Base-by-base conservation (phyloP, 2,329 filamentous ascomycete genomes). In the Penicillium psychrosexuale region DNA sequence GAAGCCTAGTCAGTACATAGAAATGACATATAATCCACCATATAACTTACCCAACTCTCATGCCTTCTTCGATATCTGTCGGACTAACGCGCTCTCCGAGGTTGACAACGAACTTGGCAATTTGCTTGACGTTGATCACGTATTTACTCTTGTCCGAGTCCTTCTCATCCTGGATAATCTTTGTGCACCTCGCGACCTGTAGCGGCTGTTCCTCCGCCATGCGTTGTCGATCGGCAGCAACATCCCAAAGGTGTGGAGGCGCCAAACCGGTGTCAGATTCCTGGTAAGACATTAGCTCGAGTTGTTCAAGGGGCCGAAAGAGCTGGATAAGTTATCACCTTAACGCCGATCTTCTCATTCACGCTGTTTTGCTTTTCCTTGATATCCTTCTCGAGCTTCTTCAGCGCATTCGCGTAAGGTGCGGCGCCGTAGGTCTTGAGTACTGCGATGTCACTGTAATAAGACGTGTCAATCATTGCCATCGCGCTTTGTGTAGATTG, bases 121-220 rank as follows among this genome's bases (percentile, higher is more conserved):
- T 99, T 77, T 99, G 94, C 82, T 99, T 99, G 66, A 99, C 93
- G 77, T 99, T 99, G 83, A 99, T 99, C 69, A 99, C 92, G 80
- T 99, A 99, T 86, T 97, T 99, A 85, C 89, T 96, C 84, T 99
- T 99, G 61, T 96, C 90, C 58, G 90, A 82, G 73, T 97, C 92
- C 77, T 94, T 93, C 73, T 96, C 92, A 71, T 97, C 93, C 58
- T 91, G 87, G 66, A 99, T 99, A 75, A 99, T 99, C 83, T 99
- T 99, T 57, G 94, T 99, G 82, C 94, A 99, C 70, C 94, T 84
- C 62, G 94, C 94, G 61, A 99, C 94, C 78, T 99, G 94, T 66
- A 97, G 84, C 40, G 94, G 94, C 70, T 99, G 94, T 78, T 99
- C 94, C 78, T 99, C 94, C 61, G 88, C 87, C 94, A 99, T 99